Evolutionary conservation across 371 early-diverging fungal species (phyloP), one percentile per base, ranked within the genome.

Genomic region (Haplosporangium sp.): DNA sequence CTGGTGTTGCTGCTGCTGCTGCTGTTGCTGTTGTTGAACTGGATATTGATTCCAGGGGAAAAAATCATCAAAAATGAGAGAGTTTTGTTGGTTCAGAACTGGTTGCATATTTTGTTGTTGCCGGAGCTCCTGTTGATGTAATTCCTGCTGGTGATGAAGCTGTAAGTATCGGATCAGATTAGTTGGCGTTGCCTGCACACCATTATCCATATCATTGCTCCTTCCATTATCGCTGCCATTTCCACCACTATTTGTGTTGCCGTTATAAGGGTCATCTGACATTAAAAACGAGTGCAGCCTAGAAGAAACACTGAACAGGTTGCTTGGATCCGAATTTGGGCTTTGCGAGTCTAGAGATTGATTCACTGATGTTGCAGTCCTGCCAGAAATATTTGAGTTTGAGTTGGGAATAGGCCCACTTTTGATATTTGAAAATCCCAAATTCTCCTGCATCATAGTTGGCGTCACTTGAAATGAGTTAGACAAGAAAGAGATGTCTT

Each of bases 91-190:
- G 37, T 74, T 79, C 37, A 79, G 52, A 10, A 77, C 42, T 2
- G 78, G 78, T 52, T 71, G 71, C 72, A 74, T 65, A 45, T 79
- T 67, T 40, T 73, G 79, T 27, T 70, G 74, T 37, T 72, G 78
- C 17, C 55, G 77, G 2, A 67, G 58, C 34, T 74, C 68, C 39
- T 74, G 70, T 20, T 67, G 74, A 38, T 64, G 74, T 64, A 67
- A 40, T 20, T 79, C 71, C 27, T 74, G 81, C 15, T 78, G 79
- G 19, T 81, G 81, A 9, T 79, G 81, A 8, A 68, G 67, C 47
- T 79, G 81, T 40, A 79, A 35, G 65, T 79, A 79, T 27, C 81
- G 81, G 40, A 79, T 71, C 44, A 79, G 38, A 38, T 74, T 70
- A 42, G 58, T 74, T 4, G 78, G 73, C 2, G 69, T 77, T 17